Evolutionary conservation across 306 rosid species (phyloP).

Genomic region (Cicer arietinum): DNA sequence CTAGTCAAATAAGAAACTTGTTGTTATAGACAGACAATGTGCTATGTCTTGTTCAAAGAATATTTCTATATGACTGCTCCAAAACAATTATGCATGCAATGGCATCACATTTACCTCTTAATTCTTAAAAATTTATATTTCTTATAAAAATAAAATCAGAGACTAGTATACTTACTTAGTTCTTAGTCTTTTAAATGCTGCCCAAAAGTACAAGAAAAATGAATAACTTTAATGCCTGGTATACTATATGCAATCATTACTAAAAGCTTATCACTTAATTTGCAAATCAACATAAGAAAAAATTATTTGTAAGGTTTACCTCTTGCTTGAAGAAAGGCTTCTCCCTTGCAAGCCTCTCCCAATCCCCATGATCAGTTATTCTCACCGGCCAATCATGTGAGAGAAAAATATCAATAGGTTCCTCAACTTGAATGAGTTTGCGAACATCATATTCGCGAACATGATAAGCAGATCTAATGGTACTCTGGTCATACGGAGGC

Average conservation of each 20-base stretch:
- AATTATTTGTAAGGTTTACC: constrained; percentile 50
- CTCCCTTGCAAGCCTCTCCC: constrained; percentile 62
- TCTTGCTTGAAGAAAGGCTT: constrained; percentile 70
- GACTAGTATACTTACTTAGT: neutral
- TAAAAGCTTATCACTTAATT: constrained; percentile 21
- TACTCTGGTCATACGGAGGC: constrained; percentile 79
- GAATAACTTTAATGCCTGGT: neutral
- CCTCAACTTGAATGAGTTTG: constrained; percentile 82
- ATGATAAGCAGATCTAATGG: constrained; percentile 83
- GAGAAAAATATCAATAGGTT: constrained; percentile 80
- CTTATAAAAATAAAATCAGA: neutral
- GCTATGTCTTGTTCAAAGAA: constrained; percentile 7
- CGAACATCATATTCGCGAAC: constrained; percentile 90
- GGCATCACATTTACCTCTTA: neutral
- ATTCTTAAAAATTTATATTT: neutral
- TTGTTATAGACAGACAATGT: constrained; percentile 11
- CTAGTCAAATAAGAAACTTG: constrained; percentile 25
- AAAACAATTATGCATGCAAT: neutral
- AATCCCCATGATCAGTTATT: constrained; percentile 87
- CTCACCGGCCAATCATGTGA: constrained; percentile 97
- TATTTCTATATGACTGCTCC: neutral
- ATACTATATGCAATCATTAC: neutral
- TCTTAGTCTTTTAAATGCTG: neutral
- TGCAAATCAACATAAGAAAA: constrained; percentile 21
- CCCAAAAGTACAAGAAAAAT: neutral